Evolutionary conservation across 495 filamentous ascomycete genomes (phyloP), one percentile per base, ranked within the genome.

Genomic region (Xylaria venustula): DNA sequence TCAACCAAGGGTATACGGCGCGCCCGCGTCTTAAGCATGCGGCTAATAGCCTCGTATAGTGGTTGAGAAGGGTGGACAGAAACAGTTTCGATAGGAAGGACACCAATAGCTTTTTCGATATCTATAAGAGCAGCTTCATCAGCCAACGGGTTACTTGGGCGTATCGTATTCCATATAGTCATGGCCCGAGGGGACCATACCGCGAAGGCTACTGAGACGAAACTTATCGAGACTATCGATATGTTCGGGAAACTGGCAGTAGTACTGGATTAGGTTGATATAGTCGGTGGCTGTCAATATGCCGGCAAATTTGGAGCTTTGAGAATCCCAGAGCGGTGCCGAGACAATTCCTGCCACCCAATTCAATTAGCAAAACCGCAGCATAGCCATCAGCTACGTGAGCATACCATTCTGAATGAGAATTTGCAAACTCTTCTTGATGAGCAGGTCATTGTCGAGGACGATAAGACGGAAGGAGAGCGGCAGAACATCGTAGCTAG

Each of bases 241-340:
- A 12, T 91, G 88, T 45, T 93, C 90, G 15, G 95, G 95, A 67
- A 93, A 96, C 77, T 98, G 93, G 87, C 94, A 98, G 79, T 98
- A 98, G 74, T 98, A 99, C 76, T 98, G 95, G 54, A 99, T 95
- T 56, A 99, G 89, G 72, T 99, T 99, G 79, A 99, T 90, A 73
- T 94, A 99, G 74, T 99, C 94, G 62, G 91, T 94, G 47, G 91
- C 95, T 20, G 94, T 98, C 68, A 99, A 82, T 23, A 98, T 81
- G 51, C 94, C 94, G 23, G 95, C 94, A 71, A 98, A 99, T 22
- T 88, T 91, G 25, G 92, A 96, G 4, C 88, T 90, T 57, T 90
- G 90, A 32, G 93, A 96, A 75, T 99, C 94, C 94, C 94, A 99
- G 63, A 99, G 82, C 25, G 94, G 94, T 22, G 94, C 94, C 42